Evolutionary conservation across 169 alveolate genomes (phyloP).

Genomic region (Cryptosporidium sp.): DNA sequence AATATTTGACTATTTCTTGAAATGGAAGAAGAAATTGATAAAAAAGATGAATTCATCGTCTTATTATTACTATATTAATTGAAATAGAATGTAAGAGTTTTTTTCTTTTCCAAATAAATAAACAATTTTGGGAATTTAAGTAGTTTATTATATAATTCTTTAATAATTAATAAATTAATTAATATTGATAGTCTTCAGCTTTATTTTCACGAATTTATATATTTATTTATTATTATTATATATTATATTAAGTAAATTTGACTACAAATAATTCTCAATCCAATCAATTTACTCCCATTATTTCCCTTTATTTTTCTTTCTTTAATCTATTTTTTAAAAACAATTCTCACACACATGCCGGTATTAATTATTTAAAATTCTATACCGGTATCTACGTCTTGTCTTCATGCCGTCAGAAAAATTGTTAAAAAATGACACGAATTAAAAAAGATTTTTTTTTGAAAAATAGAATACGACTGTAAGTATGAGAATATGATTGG

Average conservation of each 20-base stretch:
- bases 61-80: too few relatives aligned
- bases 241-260: too few relatives aligned
- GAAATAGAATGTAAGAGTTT: too few relatives aligned
- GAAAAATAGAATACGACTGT: not conserved
- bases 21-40: conserved; percentile 20
- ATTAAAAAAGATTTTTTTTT: not conserved
- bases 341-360: conserved; percentile 15
- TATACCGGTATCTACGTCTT: conserved; percentile 70
- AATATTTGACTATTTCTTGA: conserved; percentile 43
- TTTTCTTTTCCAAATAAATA: too few relatives aligned
- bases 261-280: not conserved
- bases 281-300: not conserved
- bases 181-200: not conserved
- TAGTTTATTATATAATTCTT: too few relatives aligned
- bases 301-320: not conserved
- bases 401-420: conserved; percentile 23
- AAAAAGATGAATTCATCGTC: conserved; percentile 22
- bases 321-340: conserved; percentile 10
- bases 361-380: not conserved
- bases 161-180: too few relatives aligned
- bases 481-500: too few relatives aligned
- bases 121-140: not conserved
- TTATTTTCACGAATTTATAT: too few relatives aligned
- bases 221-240: too few relatives aligned
- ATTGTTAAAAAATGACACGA: not conserved